Evolutionary conservation across 257 asterid species (phyloP), one percentile per base, ranked within the genome.

Genomic region (Hygrophila difformis): DNA sequence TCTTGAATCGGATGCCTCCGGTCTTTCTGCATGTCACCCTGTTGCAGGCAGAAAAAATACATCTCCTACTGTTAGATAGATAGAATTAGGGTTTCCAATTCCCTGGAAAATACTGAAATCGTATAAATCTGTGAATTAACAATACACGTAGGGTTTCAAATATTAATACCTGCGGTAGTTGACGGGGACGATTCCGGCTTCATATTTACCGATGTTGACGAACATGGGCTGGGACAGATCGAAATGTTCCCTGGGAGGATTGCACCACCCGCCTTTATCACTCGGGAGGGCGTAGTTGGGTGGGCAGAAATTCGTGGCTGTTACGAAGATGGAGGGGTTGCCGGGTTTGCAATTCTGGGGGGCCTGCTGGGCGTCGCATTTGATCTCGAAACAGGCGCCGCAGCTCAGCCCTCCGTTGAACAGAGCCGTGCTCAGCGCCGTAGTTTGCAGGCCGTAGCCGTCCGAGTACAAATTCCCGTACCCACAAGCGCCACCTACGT

Each of bases 401-500:
- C 67, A 61, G 17, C 33, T 44, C 15, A 31, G 19, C 5, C 60
- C 67, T 7, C 46, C 21, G 12, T 61, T 61, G 61, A 53, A 61
- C 38, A 61, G 1, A 12, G 15, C 57, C 11, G 14, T 7, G 44
- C 61, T 61, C 20, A 61, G 44, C 9, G 67, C 67, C n/a, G 61
- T 21, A 0, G 67, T 61, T 1, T 53, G 38, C 3, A 61, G n/a
- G 6, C 67, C 67, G 7, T 53, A 61, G n/a, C 39, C 49, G 23
- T 48, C 42, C 29, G 39, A 13, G 18, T 18, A 19, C 8, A 18
- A 38, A 46, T 54, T 41, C 38, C 36, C 56, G 10, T 53, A 60
- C 12, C 66, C 66, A 9, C 66, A 60, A 0, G 66, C 54, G 23
- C 60, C 66, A 2, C 37, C 66, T 60, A n/a, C n/a, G n/a, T n/a